Conservation (phyloP, 2,329 filamentous ascomycete species). For the Pyrenophora graminea region DNA sequence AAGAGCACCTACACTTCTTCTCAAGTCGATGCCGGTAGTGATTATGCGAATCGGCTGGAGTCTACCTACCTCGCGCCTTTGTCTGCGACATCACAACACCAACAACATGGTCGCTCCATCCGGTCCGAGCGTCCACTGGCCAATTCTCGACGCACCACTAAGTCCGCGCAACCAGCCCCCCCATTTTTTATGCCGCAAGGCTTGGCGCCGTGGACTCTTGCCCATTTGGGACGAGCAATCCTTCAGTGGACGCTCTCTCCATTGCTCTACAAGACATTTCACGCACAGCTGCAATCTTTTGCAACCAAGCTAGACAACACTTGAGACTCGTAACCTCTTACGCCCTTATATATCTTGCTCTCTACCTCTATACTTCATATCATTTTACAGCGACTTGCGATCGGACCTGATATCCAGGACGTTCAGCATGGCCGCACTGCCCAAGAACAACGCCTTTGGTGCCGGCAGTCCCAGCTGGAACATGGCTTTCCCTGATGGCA, state of each 20-base stretch:
- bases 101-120: constrained; percentile 3
- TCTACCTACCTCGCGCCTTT: not conserved
- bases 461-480: constrained; percentile 24
- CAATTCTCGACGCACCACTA: not conserved
- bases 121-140: constrained; percentile 13
- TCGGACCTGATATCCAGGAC: not conserved
- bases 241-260: too few species aligned
- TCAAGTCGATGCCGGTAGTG: not conserved
- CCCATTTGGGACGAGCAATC: too few species aligned
- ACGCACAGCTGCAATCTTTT: too few species aligned
- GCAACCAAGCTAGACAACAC: too few species aligned
- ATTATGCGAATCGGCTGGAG: constrained; percentile 6
- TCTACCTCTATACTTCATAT: too few species aligned
- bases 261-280: too few species aligned
- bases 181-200: too few species aligned
- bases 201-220: too few species aligned
- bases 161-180: too few species aligned
- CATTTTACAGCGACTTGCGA: too few species aligned
- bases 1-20: not conserved
- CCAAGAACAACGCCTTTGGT: constrained; percentile 31
- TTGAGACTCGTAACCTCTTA: too few species aligned
- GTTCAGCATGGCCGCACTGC: constrained; percentile 12
- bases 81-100: constrained; percentile 5
- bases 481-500: constrained; percentile 28
- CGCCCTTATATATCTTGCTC: too few species aligned